phyloP scores from a whole-genome alignment of 257 asterid species.

The Leptodermis oblonga region DNA sequence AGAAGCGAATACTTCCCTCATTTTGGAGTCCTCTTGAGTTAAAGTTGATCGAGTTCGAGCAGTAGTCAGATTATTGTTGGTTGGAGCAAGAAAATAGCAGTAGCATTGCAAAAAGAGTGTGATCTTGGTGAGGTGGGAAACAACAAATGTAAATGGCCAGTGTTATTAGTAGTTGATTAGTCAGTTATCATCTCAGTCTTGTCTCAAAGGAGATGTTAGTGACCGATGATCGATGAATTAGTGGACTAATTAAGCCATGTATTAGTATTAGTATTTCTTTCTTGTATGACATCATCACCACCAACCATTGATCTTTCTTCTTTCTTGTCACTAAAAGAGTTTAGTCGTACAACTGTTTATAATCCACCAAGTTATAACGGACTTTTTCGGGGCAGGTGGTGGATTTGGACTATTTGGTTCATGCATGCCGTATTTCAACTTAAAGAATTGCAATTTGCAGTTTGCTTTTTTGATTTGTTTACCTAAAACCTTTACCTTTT shows the following conservation, averaged over 20 bases:
- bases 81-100: background rate
- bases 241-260: background rate
- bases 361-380: too few relatives aligned
- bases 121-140: too few relatives aligned
- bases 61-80: background rate
- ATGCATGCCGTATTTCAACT: constrained; percentile 4
- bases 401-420: constrained; percentile 23
- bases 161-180: background rate
- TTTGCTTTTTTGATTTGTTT: constrained; percentile 10
- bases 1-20: constrained; percentile 44
- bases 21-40: constrained; percentile 68
- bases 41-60: too few relatives aligned
- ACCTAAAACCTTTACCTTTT: background rate
- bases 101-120: background rate
- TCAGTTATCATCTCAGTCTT: background rate
- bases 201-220: constrained; percentile 29
- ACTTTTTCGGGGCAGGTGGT: background rate
- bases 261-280: too few relatives aligned
- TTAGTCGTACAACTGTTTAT: too few relatives aligned
- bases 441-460: constrained; percentile 14
- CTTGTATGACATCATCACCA: constrained; percentile 12
- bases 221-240: constrained; percentile 2
- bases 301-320: too few relatives aligned
- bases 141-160: constrained; percentile 1
- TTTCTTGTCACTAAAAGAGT: too few relatives aligned